Conservation (phyloP, 371 early-diverging fungal genomes). For the Zychaea mexicana region DNA sequence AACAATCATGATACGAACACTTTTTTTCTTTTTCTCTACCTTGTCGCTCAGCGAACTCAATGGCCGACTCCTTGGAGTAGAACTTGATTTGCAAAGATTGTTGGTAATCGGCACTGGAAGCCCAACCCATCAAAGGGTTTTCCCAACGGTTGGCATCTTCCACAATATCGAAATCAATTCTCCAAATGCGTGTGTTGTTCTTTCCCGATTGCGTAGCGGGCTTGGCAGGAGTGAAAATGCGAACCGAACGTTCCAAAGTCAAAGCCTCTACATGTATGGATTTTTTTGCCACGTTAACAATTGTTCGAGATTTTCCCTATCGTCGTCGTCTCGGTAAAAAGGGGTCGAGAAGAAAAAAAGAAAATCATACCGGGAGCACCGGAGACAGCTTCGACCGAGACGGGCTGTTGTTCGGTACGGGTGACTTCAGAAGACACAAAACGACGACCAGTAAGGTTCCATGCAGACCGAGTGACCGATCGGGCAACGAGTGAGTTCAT, state of each 20-base stretch:
- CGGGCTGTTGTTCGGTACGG: conserved; percentile 31
- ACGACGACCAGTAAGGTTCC: conserved; percentile 8
- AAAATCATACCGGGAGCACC: conserved; percentile 47
- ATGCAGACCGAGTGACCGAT: conserved; percentile 4
- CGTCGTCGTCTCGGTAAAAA: neutral
- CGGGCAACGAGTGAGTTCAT: conserved; percentile 8
- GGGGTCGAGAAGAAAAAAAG: neutral
- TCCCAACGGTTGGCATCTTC: conserved; percentile 83
- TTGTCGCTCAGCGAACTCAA: conserved; percentile 92
- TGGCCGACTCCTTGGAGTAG: conserved; percentile 85
- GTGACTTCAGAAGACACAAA: conserved; percentile 21
- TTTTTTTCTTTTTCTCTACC: conserved; percentile 49
- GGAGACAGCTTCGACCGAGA: conserved; percentile 39
- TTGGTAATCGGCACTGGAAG: conserved; percentile 84
- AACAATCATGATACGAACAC: neutral
- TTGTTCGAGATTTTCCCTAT: neutral
- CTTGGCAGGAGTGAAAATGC: conserved; percentile 84
- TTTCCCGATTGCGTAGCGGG: conserved; percentile 89
- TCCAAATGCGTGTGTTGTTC: conserved; percentile 80
- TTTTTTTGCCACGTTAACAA: neutral
- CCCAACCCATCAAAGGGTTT: conserved; percentile 95
- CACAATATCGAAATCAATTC: conserved; percentile 78
- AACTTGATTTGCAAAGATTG: conserved; percentile 89
- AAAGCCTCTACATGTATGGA: conserved; percentile 40
- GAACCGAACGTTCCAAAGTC: conserved; percentile 71